These are phyloP conservation scores for Triangularia verruculosa DNA, from an alignment of 2,329 filamentous ascomycete species.

Conservation along the genomic window DNA sequence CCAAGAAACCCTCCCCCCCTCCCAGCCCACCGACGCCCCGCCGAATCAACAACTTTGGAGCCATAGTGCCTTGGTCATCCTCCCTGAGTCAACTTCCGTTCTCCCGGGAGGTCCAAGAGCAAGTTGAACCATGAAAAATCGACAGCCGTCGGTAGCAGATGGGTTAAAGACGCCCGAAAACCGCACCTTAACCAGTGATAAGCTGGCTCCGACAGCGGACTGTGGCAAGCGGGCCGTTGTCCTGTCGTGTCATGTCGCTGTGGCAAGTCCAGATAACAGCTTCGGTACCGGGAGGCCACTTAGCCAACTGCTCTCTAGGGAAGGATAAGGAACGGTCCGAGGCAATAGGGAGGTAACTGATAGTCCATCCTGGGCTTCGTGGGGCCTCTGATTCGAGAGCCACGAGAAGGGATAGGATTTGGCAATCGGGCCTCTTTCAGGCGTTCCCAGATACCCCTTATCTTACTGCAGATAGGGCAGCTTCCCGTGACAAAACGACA, in stretches of 20 bases:
- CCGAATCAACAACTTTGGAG: conserved; percentile 14
- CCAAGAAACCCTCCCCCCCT: conserved; percentile 10
- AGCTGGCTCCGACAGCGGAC: conserved; percentile 16
- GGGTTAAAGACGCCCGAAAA: neutral
- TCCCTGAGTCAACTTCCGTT: conserved; percentile 13
- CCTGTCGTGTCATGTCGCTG: neutral
- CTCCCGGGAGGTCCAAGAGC: neutral
- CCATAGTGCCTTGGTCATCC: conserved; percentile 11
- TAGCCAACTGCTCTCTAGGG: neutral
- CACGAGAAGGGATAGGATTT: neutral
- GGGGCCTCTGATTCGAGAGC: conserved; percentile 2
- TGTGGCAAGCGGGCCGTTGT: conserved; percentile 2
- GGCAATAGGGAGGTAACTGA: neutral
- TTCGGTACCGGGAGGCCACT: neutral
- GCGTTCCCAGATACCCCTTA: conserved; percentile 3
- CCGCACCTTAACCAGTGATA: neutral
- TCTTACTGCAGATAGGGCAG: neutral
- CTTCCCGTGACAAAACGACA: conserved; percentile 10
- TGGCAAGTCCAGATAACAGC: conserved; percentile 4
- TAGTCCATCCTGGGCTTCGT: neutral
- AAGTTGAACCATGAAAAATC: neutral
- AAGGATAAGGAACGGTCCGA: neutral
- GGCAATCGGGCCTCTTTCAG: conserved; percentile 1
- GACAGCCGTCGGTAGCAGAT: neutral
- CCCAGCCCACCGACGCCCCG: conserved; percentile 7